phyloP scores from a whole-genome alignment of 169 alveolate genomes.

The Cryptosporidium felis region DNA sequence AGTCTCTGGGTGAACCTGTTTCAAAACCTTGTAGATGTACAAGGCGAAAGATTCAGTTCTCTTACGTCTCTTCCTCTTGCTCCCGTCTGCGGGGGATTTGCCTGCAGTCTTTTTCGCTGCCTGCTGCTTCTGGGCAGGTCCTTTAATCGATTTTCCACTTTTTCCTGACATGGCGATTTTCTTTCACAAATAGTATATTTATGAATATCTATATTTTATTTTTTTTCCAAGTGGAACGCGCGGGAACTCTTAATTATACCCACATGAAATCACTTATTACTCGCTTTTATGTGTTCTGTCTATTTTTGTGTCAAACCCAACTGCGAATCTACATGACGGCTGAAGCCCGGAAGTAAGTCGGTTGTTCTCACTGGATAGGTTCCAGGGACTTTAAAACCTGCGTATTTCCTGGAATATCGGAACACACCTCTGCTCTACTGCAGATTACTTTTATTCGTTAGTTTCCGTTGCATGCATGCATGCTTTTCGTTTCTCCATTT shows the following conservation, averaged over 20 bases:
- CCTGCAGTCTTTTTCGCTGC: slow-evolving; percentile 91
- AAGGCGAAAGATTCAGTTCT: slow-evolving; percentile 96
- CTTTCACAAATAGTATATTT: neutral
- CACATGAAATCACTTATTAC: slow-evolving; percentile 28
- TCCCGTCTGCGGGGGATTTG: slow-evolving; percentile 83
- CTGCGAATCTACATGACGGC: too few relatives aligned
- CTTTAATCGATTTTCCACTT: slow-evolving; percentile 73
- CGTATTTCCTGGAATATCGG: too few relatives aligned
- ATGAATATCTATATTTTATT: slow-evolving; percentile 16
- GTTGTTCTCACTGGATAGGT: too few relatives aligned
- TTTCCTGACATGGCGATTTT: slow-evolving; percentile 85
- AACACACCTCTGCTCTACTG: too few relatives aligned
- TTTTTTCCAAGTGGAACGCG: slow-evolving; percentile 60
- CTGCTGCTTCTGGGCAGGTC: slow-evolving; percentile 85
- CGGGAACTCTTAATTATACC: slow-evolving; percentile 46
- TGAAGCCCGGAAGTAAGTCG: too few relatives aligned
- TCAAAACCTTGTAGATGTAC: slow-evolving; percentile 98
- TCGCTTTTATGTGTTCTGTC: slow-evolving; percentile 37
- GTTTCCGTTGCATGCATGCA: too few relatives aligned
- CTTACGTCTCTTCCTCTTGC: slow-evolving; percentile 90
- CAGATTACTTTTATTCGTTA: too few relatives aligned
- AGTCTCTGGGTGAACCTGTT: slow-evolving; percentile 98
- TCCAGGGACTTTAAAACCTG: too few relatives aligned
- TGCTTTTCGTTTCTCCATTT: too few relatives aligned
- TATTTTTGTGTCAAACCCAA: too few relatives aligned